Evolutionary conservation across 192 early-diverging fungal genomes (phyloP), one percentile per base, ranked within the genome.

Genomic region (Entomortierella lignicola): DNA sequence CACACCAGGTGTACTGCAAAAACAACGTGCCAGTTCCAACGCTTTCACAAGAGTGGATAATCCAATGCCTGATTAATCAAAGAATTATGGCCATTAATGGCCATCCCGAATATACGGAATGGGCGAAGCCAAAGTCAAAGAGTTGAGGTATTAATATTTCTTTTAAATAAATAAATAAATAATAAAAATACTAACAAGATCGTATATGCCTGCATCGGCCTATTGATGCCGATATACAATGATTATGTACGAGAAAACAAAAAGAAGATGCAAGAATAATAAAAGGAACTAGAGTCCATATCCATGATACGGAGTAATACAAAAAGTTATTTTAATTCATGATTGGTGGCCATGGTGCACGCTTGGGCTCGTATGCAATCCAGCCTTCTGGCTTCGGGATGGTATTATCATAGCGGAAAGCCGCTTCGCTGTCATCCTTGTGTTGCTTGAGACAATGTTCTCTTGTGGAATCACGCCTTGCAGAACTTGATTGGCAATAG

Each of bases 361-460:
- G 66, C 66, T 77, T 77, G 27, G 74, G 74, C 25, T 77, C 74
- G 42, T 77, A 79, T 4, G 75, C 75, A 43, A 79, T 79, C 75
- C 75, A 79, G 0, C 75, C 75, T 25, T 79, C 75, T 6, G 75
- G 75, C 29, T 79, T 79, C 3, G 75, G 75, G 42, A 79, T 60
- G 15, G 61, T 44, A 13, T 54, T 39, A 34, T 79, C 74, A 30
- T 70, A 70, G 4, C 75, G 65, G 75, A 79, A 79, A 21, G 75
- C 75, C 13, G 52, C 65, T 31, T 79, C 75, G 0, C 67, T 66
- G n/a, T 79, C 75, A 48, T 79, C 75, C 52, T 79, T 79, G 43
- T 79, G 75, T 43, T 79, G 75, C 63, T 79, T 79, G 56, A 70
- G 11, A 26, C 75, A 79, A 31, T 79, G 75, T 30, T 79, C 75